These are phyloP conservation scores for Syncephalastrum sp. DNA, from an alignment of 371 early-diverging fungal genomes.

Conservation along the genomic window DNA sequence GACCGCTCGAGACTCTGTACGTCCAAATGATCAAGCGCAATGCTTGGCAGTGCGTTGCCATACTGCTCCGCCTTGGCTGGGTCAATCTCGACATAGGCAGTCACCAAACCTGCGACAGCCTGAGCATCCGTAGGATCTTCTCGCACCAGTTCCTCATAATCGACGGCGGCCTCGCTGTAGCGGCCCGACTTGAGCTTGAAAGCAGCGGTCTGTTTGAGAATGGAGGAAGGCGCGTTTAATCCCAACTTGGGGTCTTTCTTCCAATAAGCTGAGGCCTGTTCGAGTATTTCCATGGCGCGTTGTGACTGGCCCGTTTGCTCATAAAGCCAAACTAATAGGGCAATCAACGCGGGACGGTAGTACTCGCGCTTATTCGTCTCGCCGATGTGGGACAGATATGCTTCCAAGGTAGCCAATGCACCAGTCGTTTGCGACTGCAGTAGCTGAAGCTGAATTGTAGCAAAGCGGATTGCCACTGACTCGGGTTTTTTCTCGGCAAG, in stretches of 20 bases:
- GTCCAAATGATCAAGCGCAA: constrained; percentile 45
- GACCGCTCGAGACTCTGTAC: constrained; percentile 52
- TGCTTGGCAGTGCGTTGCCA: constrained; percentile 54
- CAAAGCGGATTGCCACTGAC: constrained; percentile 64
- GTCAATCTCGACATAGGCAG: constrained; percentile 67
- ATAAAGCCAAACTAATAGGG: constrained; percentile 71
- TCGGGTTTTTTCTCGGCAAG: constrained; percentile 38
- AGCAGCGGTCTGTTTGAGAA: constrained; percentile 67
- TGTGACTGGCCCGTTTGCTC: constrained; percentile 63
- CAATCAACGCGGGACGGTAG: constrained; percentile 66
- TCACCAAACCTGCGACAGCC: constrained; percentile 69
- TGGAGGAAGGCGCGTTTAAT: constrained; percentile 34
- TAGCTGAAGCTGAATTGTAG: constrained; percentile 64
- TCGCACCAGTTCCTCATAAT: constrained; percentile 69
- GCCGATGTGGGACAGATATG: constrained; percentile 40
- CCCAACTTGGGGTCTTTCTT: constrained; percentile 28
- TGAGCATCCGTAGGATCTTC: constrained; percentile 67
- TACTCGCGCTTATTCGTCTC: constrained; percentile 20
- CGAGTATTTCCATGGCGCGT: constrained; percentile 57
- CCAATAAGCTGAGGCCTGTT: constrained; percentile 60
- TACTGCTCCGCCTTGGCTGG: constrained; percentile 71
- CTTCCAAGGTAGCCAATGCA: constrained; percentile 50
- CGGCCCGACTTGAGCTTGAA: constrained; percentile 66
- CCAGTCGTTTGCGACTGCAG: constrained; percentile 49
- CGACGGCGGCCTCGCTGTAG: constrained; percentile 63